These are phyloP conservation scores for Polysphondylium violaceum DNA, from an alignment of 78 protist genomes.

Conservation along the genomic window DNA sequence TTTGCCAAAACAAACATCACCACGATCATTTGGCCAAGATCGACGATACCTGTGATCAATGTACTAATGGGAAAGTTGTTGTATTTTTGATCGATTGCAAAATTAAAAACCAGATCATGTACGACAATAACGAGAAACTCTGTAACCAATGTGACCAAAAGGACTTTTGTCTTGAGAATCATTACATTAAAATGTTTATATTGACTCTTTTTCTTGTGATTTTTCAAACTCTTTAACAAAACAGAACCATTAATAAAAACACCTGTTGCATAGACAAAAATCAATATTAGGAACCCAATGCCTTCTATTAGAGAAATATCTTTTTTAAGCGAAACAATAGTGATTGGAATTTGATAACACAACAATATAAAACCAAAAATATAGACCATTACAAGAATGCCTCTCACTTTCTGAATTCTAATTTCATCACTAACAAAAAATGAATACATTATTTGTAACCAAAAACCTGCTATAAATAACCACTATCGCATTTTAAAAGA, in stretches of 20 bases:
- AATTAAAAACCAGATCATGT: conserved; percentile 7
- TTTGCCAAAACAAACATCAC: conserved; percentile 5
- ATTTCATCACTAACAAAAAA: conserved; percentile 20
- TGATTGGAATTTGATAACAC: neutral
- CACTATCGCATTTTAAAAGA: neutral
- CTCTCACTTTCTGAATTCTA: neutral
- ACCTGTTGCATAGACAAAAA: neutral
- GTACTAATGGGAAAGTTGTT: neutral
- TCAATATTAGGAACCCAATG: conserved; percentile 4
- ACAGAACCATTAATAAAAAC: neutral
- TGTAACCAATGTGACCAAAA: neutral
- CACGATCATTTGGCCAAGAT: conserved; percentile 12
- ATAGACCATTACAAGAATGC: neutral
- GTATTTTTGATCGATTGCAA: neutral
- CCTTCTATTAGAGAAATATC: conserved; percentile 9
- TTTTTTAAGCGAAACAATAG: neutral
- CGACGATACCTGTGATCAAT: neutral
- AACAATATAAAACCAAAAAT: neutral
- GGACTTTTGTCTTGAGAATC: conserved; percentile 24
- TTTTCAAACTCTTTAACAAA: neutral
- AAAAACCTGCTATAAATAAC: neutral
- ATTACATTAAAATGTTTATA: conserved; percentile 4
- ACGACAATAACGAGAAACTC: neutral
- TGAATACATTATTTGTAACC: conserved; percentile 26
- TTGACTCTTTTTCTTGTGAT: neutral